Evolutionary conservation across 2,329 filamentous ascomycete genomes (phyloP), one percentile per base, ranked within the genome.

Genomic region (Volutella citrinella): DNA sequence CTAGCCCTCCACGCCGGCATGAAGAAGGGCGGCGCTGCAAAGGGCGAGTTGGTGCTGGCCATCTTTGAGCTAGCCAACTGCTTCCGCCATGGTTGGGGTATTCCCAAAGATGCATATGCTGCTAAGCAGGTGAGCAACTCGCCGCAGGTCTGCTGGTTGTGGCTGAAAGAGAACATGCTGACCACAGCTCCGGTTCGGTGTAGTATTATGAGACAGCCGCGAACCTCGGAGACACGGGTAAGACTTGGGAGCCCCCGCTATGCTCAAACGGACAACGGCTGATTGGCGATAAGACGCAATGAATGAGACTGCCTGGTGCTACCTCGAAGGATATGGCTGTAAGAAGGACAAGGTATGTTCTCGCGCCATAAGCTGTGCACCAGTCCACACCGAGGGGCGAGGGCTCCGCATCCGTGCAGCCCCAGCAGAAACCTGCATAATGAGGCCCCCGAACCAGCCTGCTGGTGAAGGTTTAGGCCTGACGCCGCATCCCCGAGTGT

Each of bases 191-290:
- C 24, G 24, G 22, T 24, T 32, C 30, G 33, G 31, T 45, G 24
- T 72, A 95, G 74, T 98, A 97, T 63, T 98, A 97, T 63, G 91
- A 97, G 66, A 96, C 91, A 9, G 93, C 93, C 18, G 93, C 93
- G 41, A 97, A 98, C 60, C 68, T 98, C 48, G 93, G 93, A 42
- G 93, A 98, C 63, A 87, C 87, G 27, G 78, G 78, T 80, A 63
- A 55, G 75, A 62, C 36, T 27, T 36, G 39, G 30, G 33, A 36
- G 27, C n/a, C n/a, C n/a, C n/a, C n/a, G n/a, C n/a, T n/a, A n/a
- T n/a, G n/a, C n/a, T n/a, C n/a, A n/a, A n/a, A n/a, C n/a, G n/a
- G n/a, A n/a, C n/a, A n/a, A n/a, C n/a, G n/a, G n/a, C n/a, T n/a
- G n/a, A n/a, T n/a, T n/a, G n/a, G n/a, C n/a, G n/a, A n/a, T n/a